phyloP scores from a whole-genome alignment of 257 asterid species.

The Nicotiana tabacum region DNA sequence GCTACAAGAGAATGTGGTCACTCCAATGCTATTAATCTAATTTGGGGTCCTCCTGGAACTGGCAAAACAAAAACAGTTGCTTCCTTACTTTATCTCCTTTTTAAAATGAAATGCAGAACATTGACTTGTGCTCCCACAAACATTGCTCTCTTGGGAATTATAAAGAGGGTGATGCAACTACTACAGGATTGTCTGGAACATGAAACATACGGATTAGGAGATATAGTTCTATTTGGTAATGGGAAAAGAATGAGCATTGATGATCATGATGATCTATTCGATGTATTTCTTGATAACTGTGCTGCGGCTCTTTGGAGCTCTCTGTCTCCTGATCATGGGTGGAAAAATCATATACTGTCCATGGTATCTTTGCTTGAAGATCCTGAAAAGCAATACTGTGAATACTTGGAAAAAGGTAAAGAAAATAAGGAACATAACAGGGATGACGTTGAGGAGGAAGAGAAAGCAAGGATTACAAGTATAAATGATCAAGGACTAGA shows the following conservation, averaged over 20 bases:
- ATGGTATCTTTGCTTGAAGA: slow-evolving; percentile 34
- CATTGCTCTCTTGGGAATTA: slow-evolving; percentile 26
- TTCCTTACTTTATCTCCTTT: slow-evolving; percentile 18
- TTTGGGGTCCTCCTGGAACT: slow-evolving; percentile 56
- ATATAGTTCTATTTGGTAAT: slow-evolving; percentile 39
- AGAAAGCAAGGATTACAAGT: not conserved
- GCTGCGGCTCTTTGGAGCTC: slow-evolving; percentile 14
- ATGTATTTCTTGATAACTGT: slow-evolving; percentile 42
- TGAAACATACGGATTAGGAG: slow-evolving; percentile 39
- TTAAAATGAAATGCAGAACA: slow-evolving; percentile 26
- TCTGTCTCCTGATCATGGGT: slow-evolving; percentile 32
- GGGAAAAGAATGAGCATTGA: slow-evolving; percentile 31
- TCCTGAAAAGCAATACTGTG: slow-evolving; percentile 25
- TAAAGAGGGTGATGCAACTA: slow-evolving; percentile 24
- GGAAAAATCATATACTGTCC: slow-evolving; percentile 24
- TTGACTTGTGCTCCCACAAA: slow-evolving; percentile 49
- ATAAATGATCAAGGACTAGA: not conserved
- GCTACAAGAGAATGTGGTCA: slow-evolving; percentile 26
- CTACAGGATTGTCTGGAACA: slow-evolving; percentile 4
- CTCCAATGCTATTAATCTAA: slow-evolving; percentile 24
- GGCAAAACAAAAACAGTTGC: slow-evolving; percentile 40
- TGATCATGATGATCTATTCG: slow-evolving; percentile 31
- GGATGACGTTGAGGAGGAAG: not conserved
- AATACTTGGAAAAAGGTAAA: slow-evolving; percentile 2
- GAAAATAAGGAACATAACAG: not conserved